Percentiles rank a stretch among this genome's conserved stretches.
phyloP scores from a whole-genome alignment of 768 basidiomycete genomes.

The Tulasnella sp. region DNA sequence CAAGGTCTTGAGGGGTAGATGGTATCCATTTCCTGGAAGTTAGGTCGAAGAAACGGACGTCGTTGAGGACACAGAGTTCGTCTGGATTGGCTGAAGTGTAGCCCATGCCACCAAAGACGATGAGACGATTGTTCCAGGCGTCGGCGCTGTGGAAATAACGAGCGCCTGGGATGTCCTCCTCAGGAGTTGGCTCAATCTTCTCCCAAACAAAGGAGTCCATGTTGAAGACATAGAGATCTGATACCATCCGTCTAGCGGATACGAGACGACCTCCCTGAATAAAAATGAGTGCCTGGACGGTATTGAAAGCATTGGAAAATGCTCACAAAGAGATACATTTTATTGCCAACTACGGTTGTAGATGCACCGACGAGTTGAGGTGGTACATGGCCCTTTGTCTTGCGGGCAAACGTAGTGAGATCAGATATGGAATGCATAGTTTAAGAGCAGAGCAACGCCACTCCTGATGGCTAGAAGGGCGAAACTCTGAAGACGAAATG shows the following conservation, averaged over 20 bases:
- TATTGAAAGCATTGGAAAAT: background rate
- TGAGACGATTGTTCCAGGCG: slow-evolving; percentile 74
- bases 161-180: slow-evolving; percentile 61
- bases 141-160: slow-evolving; percentile 95
- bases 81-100: slow-evolving; percentile 59
- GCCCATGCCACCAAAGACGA: slow-evolving; percentile 90
- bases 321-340: slow-evolving; percentile 80
- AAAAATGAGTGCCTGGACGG: slow-evolving; percentile 1
- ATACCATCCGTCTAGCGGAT: slow-evolving; percentile 74
- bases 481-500: no score
- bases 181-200: slow-evolving; percentile 42
- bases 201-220: slow-evolving; percentile 72
- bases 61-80: slow-evolving; percentile 82
- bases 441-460: no score
- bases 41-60: slow-evolving; percentile 82
- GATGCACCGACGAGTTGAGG: slow-evolving; percentile 83
- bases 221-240: slow-evolving; percentile 84
- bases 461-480: no score
- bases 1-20: slow-evolving; percentile 27
- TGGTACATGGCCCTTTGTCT: slow-evolving; percentile 75
- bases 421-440: slow-evolving; percentile 75
- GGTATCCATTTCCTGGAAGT: slow-evolving; percentile 55
- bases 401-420: slow-evolving; percentile 72
- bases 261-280: slow-evolving; percentile 74
- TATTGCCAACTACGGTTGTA: slow-evolving; percentile 77